Evolutionary conservation across 305 asterid genomes (phyloP).

Genomic region (Solanum hybrid): DNA sequence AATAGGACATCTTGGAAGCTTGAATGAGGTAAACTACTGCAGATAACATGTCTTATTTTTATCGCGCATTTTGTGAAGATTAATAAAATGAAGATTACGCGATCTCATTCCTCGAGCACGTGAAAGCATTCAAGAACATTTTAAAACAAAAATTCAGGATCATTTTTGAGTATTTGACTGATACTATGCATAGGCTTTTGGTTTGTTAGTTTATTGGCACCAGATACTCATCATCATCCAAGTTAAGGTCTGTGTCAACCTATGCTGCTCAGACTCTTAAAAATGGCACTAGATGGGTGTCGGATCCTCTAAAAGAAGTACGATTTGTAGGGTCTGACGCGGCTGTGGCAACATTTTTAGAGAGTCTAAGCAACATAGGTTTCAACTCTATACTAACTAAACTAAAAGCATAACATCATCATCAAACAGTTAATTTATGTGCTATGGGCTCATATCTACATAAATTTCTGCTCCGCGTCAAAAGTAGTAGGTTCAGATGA

Average conservation of each 20-base stretch:
- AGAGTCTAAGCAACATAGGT: background rate
- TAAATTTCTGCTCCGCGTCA: background rate
- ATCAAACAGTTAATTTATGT: background rate
- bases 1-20: conserved; percentile 93
- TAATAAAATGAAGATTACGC: background rate
- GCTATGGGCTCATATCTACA: background rate
- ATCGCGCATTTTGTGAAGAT: background rate
- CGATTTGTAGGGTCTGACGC: fast-evolving
- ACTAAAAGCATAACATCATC: background rate
- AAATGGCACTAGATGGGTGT: background rate
- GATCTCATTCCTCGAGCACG: background rate
- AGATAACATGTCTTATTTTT: background rate
- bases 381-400: background rate
- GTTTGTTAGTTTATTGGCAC: background rate
- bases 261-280: background rate
- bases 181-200: background rate
- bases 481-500: background rate
- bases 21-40: conserved; percentile 25
- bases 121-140: background rate
- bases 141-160: background rate
- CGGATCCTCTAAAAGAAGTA: background rate
- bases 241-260: background rate
- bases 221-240: background rate
- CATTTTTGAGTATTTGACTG: background rate
- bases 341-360: background rate